Evolutionary conservation across 441 rosid genomes (phyloP).

Genomic region (Mallotus repandus): DNA sequence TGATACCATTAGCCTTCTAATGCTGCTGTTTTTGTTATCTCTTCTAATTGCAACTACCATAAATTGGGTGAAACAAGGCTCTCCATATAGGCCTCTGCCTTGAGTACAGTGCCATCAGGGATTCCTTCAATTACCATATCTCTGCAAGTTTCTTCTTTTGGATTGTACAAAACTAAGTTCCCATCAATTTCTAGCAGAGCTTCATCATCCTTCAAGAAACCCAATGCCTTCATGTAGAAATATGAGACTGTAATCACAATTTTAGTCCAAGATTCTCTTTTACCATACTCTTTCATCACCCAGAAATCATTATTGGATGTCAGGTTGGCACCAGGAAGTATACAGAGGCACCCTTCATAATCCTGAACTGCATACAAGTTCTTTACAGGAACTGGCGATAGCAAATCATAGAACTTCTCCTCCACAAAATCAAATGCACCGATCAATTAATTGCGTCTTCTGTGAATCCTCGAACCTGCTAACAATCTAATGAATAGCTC

Average conservation of each 20-base stretch:
- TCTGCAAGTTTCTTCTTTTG: conserved; percentile 14
- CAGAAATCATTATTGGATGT: conserved; percentile 35
- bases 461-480: background rate
- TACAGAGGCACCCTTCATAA: conserved; percentile 34
- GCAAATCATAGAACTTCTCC: conserved; percentile 13
- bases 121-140: conserved; percentile 28
- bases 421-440: conserved; percentile 38
- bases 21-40: no score
- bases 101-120: conserved; percentile 31
- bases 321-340: conserved; percentile 26
- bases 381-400: background rate
- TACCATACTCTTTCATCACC: conserved; percentile 41
- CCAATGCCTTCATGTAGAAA: conserved; percentile 37
- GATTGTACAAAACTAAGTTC: conserved; percentile 38
- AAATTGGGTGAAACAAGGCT: conserved; percentile 30
- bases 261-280: conserved; percentile 37
- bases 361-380: conserved; percentile 27
- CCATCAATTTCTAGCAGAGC: conserved; percentile 41
- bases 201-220: conserved; percentile 23
- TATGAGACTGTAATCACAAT: conserved; percentile 31
- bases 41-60: no score
- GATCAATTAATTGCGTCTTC: conserved; percentile 14
- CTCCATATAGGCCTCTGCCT: conserved; percentile 40
- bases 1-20: no score
- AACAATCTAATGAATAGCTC: conserved; percentile 41